Percentiles rank a stretch among this genome's conserved stretches.
Evolutionary conservation across 305 asterid genomes (phyloP).

Genomic region (Vinca major): DNA sequence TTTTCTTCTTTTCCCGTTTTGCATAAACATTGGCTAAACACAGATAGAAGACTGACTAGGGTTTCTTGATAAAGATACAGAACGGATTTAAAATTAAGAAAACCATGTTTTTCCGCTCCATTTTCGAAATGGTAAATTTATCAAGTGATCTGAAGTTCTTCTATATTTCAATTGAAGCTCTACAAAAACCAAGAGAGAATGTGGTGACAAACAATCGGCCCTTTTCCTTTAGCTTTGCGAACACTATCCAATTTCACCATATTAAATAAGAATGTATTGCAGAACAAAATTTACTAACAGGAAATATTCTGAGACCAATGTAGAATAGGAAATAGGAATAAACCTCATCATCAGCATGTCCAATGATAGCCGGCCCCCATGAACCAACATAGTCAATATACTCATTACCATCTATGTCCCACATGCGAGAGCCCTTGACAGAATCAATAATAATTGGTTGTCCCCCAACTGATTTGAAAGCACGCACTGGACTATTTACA

Average conservation of each 20-base stretch:
- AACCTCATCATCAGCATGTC: conserved; percentile 98
- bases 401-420: conserved; percentile 96
- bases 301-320: not conserved
- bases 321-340: conserved; percentile 14
- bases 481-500: conserved; percentile 97
- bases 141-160: not conserved
- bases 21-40: not conserved
- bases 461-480: conserved; percentile 97
- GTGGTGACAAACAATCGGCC: not conserved
- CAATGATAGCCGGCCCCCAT: conserved; percentile 99
- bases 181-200: not conserved
- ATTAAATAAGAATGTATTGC: not conserved
- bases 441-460: conserved; percentile 85
- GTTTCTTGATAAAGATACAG: not conserved
- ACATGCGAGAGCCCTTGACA: conserved; percentile 90
- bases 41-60: not conserved
- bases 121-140: not conserved
- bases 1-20: not conserved
- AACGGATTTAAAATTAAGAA: not conserved
- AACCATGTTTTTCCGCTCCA: not conserved
- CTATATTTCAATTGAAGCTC: not conserved
- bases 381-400: conserved; percentile 98
- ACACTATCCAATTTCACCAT: not conserved
- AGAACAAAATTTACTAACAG: not conserved
- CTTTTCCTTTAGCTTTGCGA: not conserved